Evolutionary conservation across 2,329 filamentous ascomycete species (phyloP).

Genomic region (Penicillium capsulatum): DNA sequence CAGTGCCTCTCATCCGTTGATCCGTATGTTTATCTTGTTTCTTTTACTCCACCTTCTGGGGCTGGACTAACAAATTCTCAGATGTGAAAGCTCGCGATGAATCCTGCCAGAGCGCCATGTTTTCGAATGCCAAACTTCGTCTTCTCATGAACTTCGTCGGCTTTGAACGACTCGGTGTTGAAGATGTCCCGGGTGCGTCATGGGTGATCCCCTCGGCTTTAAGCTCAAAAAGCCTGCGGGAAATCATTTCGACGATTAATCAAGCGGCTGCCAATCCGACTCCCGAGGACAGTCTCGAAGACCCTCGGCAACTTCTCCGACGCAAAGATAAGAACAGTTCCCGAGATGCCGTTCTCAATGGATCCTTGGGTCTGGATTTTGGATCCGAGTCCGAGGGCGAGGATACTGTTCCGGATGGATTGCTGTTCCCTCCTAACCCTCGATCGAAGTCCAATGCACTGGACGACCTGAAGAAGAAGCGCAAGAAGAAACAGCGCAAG

Average conservation of each 20-base stretch:
- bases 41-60: not conserved
- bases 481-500: slow-evolving; percentile 52
- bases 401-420: slow-evolving; percentile 53
- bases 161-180: slow-evolving; percentile 59
- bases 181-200: slow-evolving; percentile 68
- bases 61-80: slow-evolving; percentile 28
- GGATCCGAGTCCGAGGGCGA: slow-evolving; percentile 67
- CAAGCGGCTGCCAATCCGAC: slow-evolving; percentile 75
- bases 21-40: slow-evolving; percentile 44
- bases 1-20: slow-evolving; percentile 25
- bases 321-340: slow-evolving; percentile 55
- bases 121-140: slow-evolving; percentile 83
- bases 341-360: slow-evolving; percentile 28
- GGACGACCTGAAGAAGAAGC: slow-evolving; percentile 57
- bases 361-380: slow-evolving; percentile 53
- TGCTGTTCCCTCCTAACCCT: slow-evolving; percentile 61
- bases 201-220: slow-evolving; percentile 73
- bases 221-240: slow-evolving; percentile 61
- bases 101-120: slow-evolving; percentile 67
- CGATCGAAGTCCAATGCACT: slow-evolving; percentile 50
- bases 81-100: slow-evolving; percentile 62
- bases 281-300: slow-evolving; percentile 67
- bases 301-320: slow-evolving; percentile 73
- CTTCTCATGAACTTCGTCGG: slow-evolving; percentile 76
- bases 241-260: slow-evolving; percentile 67